Conservation (phyloP, 2,329 filamentous ascomycete genomes). For the Colletotrichum siamense region DNA sequence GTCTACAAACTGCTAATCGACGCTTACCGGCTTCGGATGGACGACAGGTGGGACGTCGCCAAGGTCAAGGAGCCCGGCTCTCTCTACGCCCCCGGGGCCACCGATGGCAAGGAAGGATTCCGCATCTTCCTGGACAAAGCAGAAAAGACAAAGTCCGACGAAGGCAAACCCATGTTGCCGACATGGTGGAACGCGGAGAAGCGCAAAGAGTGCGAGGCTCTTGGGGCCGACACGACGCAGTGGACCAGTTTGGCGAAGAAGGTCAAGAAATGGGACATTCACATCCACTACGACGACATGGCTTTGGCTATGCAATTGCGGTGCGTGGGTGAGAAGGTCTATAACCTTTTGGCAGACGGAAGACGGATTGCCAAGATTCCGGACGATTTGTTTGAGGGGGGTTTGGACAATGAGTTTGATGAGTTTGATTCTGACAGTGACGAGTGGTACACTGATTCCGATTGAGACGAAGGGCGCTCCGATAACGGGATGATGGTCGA, state of each 20-base stretch:
- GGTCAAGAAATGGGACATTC: conserved; percentile 39
- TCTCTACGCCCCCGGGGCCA: conserved; percentile 22
- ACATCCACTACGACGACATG: conserved; percentile 46
- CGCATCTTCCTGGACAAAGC: conserved; percentile 36
- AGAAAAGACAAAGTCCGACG: neutral
- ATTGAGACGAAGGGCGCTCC: neutral
- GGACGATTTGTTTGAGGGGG: neutral
- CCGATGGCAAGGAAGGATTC: conserved; percentile 35
- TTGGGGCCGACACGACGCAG: conserved; percentile 32
- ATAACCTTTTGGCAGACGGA: conserved; percentile 1
- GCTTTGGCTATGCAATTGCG: conserved; percentile 55
- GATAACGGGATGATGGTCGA: neutral
- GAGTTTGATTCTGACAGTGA: neutral
- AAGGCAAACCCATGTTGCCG: conserved; percentile 40
- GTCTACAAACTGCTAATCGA: conserved; percentile 53
- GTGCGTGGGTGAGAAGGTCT: conserved; percentile 50
- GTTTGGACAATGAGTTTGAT: no score
- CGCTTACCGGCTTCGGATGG: conserved; percentile 47
- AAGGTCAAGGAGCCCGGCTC: neutral
- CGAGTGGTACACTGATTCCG: neutral
- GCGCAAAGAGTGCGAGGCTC: conserved; percentile 38
- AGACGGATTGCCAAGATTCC: neutral
- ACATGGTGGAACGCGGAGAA: conserved; percentile 49
- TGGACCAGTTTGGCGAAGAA: conserved; percentile 34
- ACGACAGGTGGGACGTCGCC: conserved; percentile 37